Base-by-base conservation (phyloP, 257 asterid species). In the Penstemon eatonii region DNA sequence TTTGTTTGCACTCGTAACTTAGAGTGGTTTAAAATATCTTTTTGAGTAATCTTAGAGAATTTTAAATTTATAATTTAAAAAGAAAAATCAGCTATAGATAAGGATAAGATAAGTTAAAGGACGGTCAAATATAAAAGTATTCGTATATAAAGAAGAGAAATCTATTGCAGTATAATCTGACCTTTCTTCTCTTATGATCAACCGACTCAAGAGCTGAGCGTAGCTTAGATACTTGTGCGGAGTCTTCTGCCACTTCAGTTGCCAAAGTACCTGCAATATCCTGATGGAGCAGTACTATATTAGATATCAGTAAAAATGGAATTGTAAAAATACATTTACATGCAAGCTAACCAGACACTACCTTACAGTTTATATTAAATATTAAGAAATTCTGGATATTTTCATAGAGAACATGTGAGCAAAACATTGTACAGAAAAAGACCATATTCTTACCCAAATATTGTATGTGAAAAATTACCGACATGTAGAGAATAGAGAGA, bases 241-340 rank as follows among this genome's bases (percentile, higher is more conserved):
- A 73, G 61, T 94, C 99, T 72, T 84, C 96, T 13, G 99, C 97
- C 65, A 85, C 77, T 83, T 94, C 99, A 52, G 96, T 78, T 69
- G 99, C 96, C 91, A 94, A 82, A 77, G 99, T 94, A 77, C 96
- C 96, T 0, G 98, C 97, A 75, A 94, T 94, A 78, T 94, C 98
- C 99, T 91, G 85, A 62, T 70, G 69, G 64, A 71, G 54, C 65
- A 72, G 45, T 39, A 53, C 49, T 67, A 71, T 40, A 52, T 67
- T 53, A 68, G 74, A 66, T 65, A 55, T 69, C 50, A 66, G 50
- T 65, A 50, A 36, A 56, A 54, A 38, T 11, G 19, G 8, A 40
- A 57, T 19, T 53, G 45, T 36, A 60, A 19, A 56, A 61, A 50
- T 19, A 50, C n/a, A 41, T 33, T 33, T 51, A 59, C 52, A 45